Conservation (phyloP, 306 rosid species). For the Pyrus bretschneideri region DNA sequence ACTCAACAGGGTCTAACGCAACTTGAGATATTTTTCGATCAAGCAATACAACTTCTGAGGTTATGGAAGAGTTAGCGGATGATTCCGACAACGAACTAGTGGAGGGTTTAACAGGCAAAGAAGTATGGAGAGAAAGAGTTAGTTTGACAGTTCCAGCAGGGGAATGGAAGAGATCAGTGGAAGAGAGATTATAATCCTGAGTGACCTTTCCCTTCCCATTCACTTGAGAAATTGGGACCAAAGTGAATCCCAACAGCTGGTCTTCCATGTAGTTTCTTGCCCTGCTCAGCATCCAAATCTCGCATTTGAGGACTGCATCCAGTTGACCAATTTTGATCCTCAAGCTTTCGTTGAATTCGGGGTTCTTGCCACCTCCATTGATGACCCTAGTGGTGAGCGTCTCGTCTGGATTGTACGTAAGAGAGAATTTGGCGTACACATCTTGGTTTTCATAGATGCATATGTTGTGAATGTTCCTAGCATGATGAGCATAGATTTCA, state of each 20-base stretch:
- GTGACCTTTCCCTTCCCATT: conserved; percentile 60
- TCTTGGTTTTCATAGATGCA: conserved; percentile 94
- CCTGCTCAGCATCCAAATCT: conserved; percentile 93
- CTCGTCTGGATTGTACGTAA: conserved; percentile 83
- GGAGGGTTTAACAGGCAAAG: conserved; percentile 26
- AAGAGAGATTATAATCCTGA: conserved; percentile 68
- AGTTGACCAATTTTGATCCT: conserved; percentile 59
- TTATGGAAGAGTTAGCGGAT: conserved; percentile 52
- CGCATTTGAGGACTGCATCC: conserved; percentile 84
- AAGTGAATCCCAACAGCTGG: conserved; percentile 82
- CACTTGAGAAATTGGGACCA: conserved; percentile 66
- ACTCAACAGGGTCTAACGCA: conserved; percentile 58
- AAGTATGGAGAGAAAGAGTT: conserved; percentile 46
- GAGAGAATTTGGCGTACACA: conserved; percentile 87
- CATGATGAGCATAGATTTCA: conserved; percentile 80
- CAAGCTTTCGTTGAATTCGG: conserved; percentile 68
- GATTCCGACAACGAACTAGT: conserved; percentile 32
- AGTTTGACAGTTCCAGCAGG: conserved; percentile 90
- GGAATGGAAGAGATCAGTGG: conserved; percentile 92
- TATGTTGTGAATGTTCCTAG: conserved; percentile 82
- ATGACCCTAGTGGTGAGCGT: conserved; percentile 62
- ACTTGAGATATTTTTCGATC: conserved; percentile 47
- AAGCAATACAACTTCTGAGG: conserved; percentile 83
- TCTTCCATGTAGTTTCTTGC: conserved; percentile 73
- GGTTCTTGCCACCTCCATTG: conserved; percentile 76